Percentiles rank a stretch among this genome's conserved stretches.
These are phyloP conservation scores for Mortierella sp. DNA, from an alignment of 371 early-diverging fungal genomes.

Conservation along the genomic window DNA sequence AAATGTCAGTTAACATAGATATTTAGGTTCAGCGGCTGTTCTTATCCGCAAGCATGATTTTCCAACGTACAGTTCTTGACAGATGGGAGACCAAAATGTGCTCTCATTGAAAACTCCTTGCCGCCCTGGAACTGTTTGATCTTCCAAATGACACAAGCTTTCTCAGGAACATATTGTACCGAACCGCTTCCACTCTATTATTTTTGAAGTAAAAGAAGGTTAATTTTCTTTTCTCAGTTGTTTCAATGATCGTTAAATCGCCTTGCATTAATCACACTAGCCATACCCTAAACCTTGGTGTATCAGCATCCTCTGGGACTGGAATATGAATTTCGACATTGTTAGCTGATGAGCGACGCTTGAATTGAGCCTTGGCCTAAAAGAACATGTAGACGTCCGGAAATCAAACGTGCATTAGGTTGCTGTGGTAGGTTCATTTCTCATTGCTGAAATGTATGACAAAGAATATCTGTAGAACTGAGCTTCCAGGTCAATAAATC, in stretches of 20 bases:
- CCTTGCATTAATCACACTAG: neutral
- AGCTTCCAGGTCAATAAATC: no score
- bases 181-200: slow-evolving; percentile 84
- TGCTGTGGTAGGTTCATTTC: neutral
- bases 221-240: no score
- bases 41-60: neutral
- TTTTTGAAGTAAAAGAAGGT: neutral
- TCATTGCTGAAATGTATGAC: neutral
- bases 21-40: neutral
- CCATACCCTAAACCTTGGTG: slow-evolving; percentile 94
- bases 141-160: slow-evolving; percentile 95
- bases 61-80: slow-evolving; percentile 83
- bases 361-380: slow-evolving; percentile 96
- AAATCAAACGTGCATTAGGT: neutral
- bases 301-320: slow-evolving; percentile 97
- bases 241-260: neutral
- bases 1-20: neutral
- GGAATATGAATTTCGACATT: slow-evolving; percentile 98
- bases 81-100: slow-evolving; percentile 96
- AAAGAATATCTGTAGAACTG: neutral
- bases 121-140: slow-evolving; percentile 98
- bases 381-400: neutral
- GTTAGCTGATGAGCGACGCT: slow-evolving; percentile 96
- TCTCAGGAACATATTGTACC: slow-evolving; percentile 95
- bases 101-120: slow-evolving; percentile 95